Percentiles rank a stretch among this genome's conserved stretches.
phyloP scores from a whole-genome alignment of 352 stramenopile species.

The Globisporangium emineosum region DNA sequence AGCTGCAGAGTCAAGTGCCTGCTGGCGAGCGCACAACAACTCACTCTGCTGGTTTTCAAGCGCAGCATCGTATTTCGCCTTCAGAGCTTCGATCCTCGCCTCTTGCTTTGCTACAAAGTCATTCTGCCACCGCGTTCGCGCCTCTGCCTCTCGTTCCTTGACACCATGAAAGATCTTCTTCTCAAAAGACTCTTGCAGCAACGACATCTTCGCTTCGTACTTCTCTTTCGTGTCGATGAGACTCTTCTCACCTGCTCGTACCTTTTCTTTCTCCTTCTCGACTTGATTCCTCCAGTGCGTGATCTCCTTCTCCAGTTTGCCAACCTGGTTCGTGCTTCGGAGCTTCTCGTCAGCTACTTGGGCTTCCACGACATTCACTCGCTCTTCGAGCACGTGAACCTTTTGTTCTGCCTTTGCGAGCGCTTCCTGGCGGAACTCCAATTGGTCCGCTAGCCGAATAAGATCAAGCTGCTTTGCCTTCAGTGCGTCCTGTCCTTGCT shows the following conservation, averaged over 20 bases:
- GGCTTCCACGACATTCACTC: constrained; percentile 23
- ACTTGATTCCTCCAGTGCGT: constrained; percentile 36
- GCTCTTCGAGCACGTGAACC: constrained; percentile 37
- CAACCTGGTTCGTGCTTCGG: constrained; percentile 29
- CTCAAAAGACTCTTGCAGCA: constrained; percentile 42
- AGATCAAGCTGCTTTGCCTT: constrained; percentile 58
- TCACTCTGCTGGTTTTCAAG: constrained; percentile 59
- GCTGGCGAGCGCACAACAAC: constrained; percentile 43
- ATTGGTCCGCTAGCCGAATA: constrained; percentile 40
- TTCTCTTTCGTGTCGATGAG: constrained; percentile 34
- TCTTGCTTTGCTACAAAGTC: constrained; percentile 70
- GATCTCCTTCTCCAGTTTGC: constrained; percentile 54
- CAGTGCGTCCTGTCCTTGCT: constrained; percentile 39
- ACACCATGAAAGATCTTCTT: constrained; percentile 48
- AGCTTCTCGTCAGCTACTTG: constrained; percentile 47
- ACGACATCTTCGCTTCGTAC: constrained; percentile 49
- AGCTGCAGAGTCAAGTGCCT: constrained; percentile 46
- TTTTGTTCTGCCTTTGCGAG: constrained; percentile 51
- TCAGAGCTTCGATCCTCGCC: constrained; percentile 59
- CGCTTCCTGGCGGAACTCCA: constrained; percentile 60
- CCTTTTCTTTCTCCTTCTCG: constrained; percentile 55
- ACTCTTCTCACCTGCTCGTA: constrained; percentile 20
- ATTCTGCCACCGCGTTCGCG: constrained; percentile 61
- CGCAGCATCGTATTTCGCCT: constrained; percentile 65
- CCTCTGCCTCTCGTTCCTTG: constrained; percentile 59